Percentiles rank a stretch among this genome's conserved stretches.
Conservation (phyloP, 2,329 filamentous ascomycete species). For the Mariannaea sp. region DNA sequence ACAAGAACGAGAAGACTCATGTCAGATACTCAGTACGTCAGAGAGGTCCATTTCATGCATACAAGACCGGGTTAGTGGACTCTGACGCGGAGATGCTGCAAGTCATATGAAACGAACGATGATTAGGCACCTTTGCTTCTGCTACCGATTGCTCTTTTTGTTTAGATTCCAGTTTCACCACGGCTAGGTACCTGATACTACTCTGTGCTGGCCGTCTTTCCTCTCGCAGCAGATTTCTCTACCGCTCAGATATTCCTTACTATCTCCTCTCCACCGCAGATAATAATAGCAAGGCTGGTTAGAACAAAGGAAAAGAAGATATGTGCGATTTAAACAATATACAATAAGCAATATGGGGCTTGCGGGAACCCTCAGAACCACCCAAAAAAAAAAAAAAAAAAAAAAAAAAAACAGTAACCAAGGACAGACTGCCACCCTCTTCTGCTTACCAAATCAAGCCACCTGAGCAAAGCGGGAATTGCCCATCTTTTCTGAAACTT, state of each 20-base stretch:
- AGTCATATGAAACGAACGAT: neutral
- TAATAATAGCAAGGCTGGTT: neutral
- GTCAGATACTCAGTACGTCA: neutral
- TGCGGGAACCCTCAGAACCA: neutral
- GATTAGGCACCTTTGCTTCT: neutral
- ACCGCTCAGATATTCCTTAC: neutral
- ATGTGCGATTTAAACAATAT: neutral
- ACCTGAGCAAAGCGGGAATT: conserved; percentile 4
- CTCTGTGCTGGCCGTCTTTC: neutral
- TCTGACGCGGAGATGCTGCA: neutral
- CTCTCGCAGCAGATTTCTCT: neutral
- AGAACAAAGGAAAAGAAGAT: neutral
- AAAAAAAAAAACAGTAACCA: conserved; percentile 9
- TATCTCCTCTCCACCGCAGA: neutral
- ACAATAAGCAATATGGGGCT: neutral
- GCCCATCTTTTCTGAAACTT: conserved; percentile 30
- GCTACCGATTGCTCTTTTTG: neutral
- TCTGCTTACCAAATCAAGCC: conserved; percentile 6
- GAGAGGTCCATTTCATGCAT: neutral
- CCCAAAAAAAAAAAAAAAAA: too few relatives aligned
- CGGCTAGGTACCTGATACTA: neutral
- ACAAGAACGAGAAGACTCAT: neutral
- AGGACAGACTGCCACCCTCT: conserved; percentile 1
- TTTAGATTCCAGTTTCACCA: neutral
- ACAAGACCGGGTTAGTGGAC: neutral